Base-by-base conservation (phyloP, 108 stramenopile species). In the Nannochloropsis gaditana region DNA sequence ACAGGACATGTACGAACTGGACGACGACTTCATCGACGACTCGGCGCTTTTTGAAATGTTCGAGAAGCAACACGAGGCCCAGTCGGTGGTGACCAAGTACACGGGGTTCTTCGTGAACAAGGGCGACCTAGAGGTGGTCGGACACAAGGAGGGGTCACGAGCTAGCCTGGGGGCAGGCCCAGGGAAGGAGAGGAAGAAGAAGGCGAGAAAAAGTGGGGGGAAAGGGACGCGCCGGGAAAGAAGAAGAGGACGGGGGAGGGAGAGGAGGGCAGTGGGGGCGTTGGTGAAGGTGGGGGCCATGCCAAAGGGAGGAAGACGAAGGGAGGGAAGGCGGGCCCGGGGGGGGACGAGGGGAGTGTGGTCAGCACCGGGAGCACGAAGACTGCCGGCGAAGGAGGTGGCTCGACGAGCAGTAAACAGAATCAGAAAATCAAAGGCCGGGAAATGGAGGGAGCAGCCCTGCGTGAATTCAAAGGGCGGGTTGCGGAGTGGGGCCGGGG, bases 1-100 rank as follows among this genome's bases (percentile, higher is more conserved):
- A 15, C 59, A 73, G 59, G 59, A 73, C 59, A 15, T 73, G 5
- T 73, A 73, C 8, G 59, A 73, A n/a, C 59, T 73, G 3, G 59
- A 73, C n/a, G 59, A 73, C n/a, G 59, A 73, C 6, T n/a, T 73
- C 59, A 73, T 73, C 8, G 59, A 73, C 59, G 59, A 73, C 59
- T 5, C 59, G 19, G 59, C 3, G 0, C 8, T 73, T 15, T n/a
- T n/a, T n/a, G 59, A 73, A n/a, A n/a, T 73, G 59, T 73, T 73
- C 8, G 59, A 73, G 59, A 73, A 73, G n/a, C 59, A 73, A n/a
- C 59, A 73, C 6, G 59, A 73, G 59, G 59, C 59, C n/a, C 59
- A 73, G 59, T 73, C 59, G 15, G 59, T 73, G 19, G 15, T 73
- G 59, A 73, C 59, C n/a, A 73, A 73, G n/a, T 73, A 73, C 59